Conservation (phyloP, 768 basidiomycete genomes). For the Mrakia blollopis region DNA sequence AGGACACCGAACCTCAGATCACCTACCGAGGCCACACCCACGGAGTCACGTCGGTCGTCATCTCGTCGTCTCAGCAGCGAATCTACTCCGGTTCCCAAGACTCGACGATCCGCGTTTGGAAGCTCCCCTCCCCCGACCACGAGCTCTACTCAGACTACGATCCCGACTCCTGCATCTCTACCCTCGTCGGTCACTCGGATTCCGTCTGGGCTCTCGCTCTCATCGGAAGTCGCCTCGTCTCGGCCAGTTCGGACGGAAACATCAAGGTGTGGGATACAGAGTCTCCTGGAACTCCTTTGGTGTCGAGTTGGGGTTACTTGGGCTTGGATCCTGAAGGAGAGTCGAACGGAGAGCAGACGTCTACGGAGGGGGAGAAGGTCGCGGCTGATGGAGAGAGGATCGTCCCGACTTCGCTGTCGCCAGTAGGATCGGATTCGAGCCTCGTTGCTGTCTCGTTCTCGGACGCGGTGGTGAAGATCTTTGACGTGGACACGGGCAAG, state of each 20-base stretch:
- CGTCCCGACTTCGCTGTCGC: slow-evolving; percentile 77
- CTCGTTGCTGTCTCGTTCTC: slow-evolving; percentile 87
- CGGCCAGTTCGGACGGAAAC: slow-evolving; percentile 79
- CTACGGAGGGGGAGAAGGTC: slow-evolving; percentile 36
- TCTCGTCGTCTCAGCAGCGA: slow-evolving; percentile 57
- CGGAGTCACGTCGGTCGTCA: slow-evolving; percentile 69
- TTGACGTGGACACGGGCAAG: slow-evolving; percentile 82
- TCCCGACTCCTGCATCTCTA: slow-evolving; percentile 65
- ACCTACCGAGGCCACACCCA: slow-evolving; percentile 91
- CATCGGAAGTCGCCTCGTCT: slow-evolving; percentile 68
- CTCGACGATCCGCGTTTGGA: slow-evolving; percentile 88
- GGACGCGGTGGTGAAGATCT: slow-evolving; percentile 82
- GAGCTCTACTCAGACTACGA: slow-evolving; percentile 92
- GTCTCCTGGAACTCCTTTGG: slow-evolving; percentile 54
- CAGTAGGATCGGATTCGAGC: slow-evolving; percentile 73
- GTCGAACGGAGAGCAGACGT: slow-evolving; percentile 47
- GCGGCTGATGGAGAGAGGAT: slow-evolving; percentile 6
- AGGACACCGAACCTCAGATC: slow-evolving; percentile 82
- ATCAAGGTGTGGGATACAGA: slow-evolving; percentile 44
- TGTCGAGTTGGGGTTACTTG: slow-evolving; percentile 72
- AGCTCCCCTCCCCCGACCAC: slow-evolving; percentile 61
- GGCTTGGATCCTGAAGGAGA: slow-evolving; percentile 58
- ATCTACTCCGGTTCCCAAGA: slow-evolving; percentile 92
- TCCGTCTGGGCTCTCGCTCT: slow-evolving; percentile 94
- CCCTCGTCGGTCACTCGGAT: slow-evolving; percentile 87